phyloP scores from a whole-genome alignment of 139 green algal genomes.

The Chlamydomonas applanata region DNA sequence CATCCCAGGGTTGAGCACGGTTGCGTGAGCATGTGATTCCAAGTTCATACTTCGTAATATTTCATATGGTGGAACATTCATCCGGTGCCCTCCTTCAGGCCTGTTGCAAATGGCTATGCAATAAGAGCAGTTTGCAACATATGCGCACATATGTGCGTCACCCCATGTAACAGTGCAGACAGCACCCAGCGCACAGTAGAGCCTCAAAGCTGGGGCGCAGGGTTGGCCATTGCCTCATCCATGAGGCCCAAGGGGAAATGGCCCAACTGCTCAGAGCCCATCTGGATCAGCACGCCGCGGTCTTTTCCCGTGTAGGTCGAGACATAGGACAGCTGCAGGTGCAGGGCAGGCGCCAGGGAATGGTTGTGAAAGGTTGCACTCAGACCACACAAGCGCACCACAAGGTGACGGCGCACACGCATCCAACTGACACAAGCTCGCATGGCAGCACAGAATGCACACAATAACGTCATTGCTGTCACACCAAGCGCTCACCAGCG shows the following conservation, averaged over 20 bases:
- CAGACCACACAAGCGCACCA: too few species aligned
- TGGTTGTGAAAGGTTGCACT: background rate
- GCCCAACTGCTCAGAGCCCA: constrained; percentile 61
- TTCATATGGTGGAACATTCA: too few species aligned
- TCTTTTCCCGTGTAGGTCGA: constrained; percentile 53
- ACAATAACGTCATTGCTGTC: background rate
- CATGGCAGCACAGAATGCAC: background rate
- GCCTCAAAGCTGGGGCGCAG: constrained; percentile 31
- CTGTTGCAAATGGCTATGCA: too few species aligned
- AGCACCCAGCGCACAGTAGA: too few species aligned
- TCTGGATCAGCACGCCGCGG: constrained; percentile 65
- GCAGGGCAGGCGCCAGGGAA: too few species aligned
- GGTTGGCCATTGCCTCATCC: constrained; percentile 56
- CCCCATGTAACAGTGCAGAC: too few species aligned
- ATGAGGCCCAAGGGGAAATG: constrained; percentile 71
- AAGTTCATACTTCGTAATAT: too few species aligned
- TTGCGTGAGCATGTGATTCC: too few species aligned
- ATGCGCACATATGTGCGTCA: too few species aligned
- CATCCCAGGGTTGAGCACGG: too few species aligned
- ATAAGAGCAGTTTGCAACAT: too few species aligned
- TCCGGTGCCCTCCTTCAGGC: too few species aligned
- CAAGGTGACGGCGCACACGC: background rate
- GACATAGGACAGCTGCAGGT: constrained; percentile 44
- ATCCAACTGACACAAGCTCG: background rate
- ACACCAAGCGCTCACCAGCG: constrained; percentile 13